These are phyloP conservation scores for Diaporthe citrichinensis DNA, from an alignment of 2,329 filamentous ascomycete genomes.

Conservation along the genomic window DNA sequence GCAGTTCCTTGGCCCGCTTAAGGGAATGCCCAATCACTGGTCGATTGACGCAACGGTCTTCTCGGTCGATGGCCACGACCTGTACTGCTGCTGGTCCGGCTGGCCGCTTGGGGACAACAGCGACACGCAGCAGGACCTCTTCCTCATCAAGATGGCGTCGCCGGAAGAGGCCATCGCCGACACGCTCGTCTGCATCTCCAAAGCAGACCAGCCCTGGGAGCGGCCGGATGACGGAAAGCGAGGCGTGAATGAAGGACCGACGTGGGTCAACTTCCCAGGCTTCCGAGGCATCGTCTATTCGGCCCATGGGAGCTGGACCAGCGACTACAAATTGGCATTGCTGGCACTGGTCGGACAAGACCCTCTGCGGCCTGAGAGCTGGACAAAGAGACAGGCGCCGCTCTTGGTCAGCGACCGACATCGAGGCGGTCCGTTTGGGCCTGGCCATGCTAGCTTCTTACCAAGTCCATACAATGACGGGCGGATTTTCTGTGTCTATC, in stretches of 20 bases:
- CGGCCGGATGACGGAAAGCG: slow-evolving; percentile 42
- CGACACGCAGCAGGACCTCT: slow-evolving; percentile 44
- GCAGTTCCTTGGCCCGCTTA: slow-evolving; percentile 44
- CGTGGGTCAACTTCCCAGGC: slow-evolving; percentile 42
- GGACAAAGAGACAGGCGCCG: slow-evolving; percentile 38
- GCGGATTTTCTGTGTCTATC: slow-evolving; percentile 44
- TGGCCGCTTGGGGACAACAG: slow-evolving; percentile 43
- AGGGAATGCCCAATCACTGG: slow-evolving; percentile 44
- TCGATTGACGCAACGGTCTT: slow-evolving; percentile 44
- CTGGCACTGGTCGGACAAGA: slow-evolving; percentile 41
- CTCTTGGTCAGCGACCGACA: slow-evolving; percentile 36
- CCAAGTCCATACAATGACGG: slow-evolving; percentile 41
- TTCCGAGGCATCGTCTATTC: slow-evolving; percentile 45
- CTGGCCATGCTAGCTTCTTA: slow-evolving; percentile 44
- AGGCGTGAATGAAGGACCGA: slow-evolving; percentile 45
- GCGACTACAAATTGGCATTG: slow-evolving; percentile 44
- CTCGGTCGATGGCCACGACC: slow-evolving; percentile 33
- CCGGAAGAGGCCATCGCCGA: slow-evolving; percentile 43
- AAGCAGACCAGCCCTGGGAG: slow-evolving; percentile 42
- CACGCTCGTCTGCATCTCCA: slow-evolving; percentile 41
- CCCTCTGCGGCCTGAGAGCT: slow-evolving; percentile 40
- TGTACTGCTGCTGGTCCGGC: slow-evolving; percentile 45
- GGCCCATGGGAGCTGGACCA: slow-evolving; percentile 45
- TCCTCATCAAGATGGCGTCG: slow-evolving; percentile 42
- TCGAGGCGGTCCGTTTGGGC: slow-evolving; percentile 42